phyloP scores from a whole-genome alignment of 2,329 filamentous ascomycete genomes.

The Teratosphaeria viscida region DNA sequence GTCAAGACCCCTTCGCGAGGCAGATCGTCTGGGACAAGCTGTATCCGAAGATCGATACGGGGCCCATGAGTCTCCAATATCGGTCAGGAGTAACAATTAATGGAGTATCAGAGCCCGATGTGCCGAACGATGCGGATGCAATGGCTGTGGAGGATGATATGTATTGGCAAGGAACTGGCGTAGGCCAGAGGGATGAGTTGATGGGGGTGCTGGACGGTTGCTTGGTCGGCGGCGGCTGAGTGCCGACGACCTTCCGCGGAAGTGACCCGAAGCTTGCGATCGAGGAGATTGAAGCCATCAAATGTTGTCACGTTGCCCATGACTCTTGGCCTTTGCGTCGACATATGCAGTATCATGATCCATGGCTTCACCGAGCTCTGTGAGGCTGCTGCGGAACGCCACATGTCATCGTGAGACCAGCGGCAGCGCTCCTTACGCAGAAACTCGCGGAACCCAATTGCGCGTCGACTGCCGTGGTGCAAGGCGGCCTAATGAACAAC shows the following conservation, averaged over 20 bases:
- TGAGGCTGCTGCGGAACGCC: too few species aligned
- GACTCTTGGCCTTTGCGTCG: too few species aligned
- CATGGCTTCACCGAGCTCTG: neutral
- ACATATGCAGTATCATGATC: neutral
- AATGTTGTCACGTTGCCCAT: neutral
- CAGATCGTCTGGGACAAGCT: constrained; percentile 48
- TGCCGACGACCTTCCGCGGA: neutral
- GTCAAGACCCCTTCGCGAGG: constrained; percentile 65
- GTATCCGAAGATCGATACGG: constrained; percentile 9
- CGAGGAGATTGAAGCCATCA: neutral
- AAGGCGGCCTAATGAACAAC: too few species aligned
- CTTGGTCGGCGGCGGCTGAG: constrained; percentile 14
- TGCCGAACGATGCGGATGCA: constrained; percentile 43
- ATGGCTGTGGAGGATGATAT: constrained; percentile 23
- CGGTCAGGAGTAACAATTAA: constrained; percentile 49
- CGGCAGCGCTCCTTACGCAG: too few species aligned
- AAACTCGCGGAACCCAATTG: too few species aligned
- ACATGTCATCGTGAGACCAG: too few species aligned
- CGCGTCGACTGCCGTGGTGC: too few species aligned
- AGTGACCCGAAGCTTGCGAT: neutral
- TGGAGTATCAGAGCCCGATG: constrained; percentile 28
- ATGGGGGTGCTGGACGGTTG: constrained; percentile 31
- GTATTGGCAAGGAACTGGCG: constrained; percentile 29
- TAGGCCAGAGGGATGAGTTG: constrained; percentile 19
- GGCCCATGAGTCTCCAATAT: constrained; percentile 19